These are phyloP conservation scores for Penicillium sp. DNA, from an alignment of 2,329 filamentous ascomycete species.

Conservation along the genomic window DNA sequence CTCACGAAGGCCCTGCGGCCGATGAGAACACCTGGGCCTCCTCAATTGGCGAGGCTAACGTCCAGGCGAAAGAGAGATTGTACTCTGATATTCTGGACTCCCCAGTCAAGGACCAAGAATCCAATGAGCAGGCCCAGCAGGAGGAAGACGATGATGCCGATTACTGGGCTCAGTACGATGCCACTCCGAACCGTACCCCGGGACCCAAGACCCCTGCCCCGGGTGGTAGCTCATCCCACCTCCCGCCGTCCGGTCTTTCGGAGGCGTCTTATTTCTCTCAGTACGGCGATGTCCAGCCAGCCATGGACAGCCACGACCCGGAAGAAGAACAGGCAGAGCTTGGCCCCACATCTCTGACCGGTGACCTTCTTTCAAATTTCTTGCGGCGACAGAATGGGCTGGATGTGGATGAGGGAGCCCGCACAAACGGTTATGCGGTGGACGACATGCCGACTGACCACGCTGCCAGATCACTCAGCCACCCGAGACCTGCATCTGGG, in stretches of 20 bases:
- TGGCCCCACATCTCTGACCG: constrained; percentile 55
- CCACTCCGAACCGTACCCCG: constrained; percentile 54
- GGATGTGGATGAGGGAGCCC: constrained; percentile 19
- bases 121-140: background rate
- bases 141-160: constrained; percentile 60
- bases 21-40: constrained; percentile 53
- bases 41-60: constrained; percentile 56
- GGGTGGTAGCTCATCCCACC: constrained; percentile 20
- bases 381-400: constrained; percentile 39
- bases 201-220: constrained; percentile 39
- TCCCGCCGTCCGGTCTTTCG: constrained; percentile 38
- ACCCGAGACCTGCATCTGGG: constrained; percentile 41
- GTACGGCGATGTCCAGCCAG: constrained; percentile 64
- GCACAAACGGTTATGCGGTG: constrained; percentile 23
- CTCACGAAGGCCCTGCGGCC: constrained; percentile 50
- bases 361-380: constrained; percentile 48
- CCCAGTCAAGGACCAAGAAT: constrained; percentile 19
- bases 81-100: constrained; percentile 37
- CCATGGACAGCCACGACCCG: constrained; percentile 63
- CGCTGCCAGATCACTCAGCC: constrained; percentile 34
- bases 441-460: constrained; percentile 22
- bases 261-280: constrained; percentile 62
- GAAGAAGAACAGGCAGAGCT: constrained; percentile 52
- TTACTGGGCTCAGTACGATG: constrained; percentile 66
- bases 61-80: constrained; percentile 40